Percentiles rank a stretch among this genome's conserved stretches.
Evolutionary conservation across 257 asterid genomes (phyloP).

Genomic region (Solanum rostratum): DNA sequence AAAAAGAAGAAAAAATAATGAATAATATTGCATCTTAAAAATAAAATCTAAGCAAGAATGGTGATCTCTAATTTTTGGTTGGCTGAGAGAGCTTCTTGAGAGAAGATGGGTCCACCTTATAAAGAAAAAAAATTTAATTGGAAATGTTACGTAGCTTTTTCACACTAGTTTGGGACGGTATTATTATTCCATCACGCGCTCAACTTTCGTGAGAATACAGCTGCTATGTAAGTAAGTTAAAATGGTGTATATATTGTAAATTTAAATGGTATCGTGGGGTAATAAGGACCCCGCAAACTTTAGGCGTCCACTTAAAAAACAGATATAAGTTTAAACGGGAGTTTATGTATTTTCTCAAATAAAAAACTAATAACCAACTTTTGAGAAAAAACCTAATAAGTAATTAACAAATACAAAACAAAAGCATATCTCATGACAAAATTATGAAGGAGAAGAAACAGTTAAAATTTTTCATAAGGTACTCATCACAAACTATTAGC

Average conservation of each 20-base stretch:
- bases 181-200: background rate
- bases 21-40: background rate
- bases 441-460: background rate
- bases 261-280: no score
- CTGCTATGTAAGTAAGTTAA: no score
- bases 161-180: background rate
- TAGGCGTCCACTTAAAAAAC: no score
- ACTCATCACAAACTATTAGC: background rate
- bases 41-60: background rate
- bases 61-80: no score
- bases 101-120: background rate
- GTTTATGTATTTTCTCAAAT: no score
- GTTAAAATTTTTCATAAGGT: background rate
- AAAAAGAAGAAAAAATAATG: no score
- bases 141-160: background rate
- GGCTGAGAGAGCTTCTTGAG: background rate
- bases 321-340: no score
- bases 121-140: background rate
- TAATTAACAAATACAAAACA: background rate
- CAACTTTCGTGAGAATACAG: no score
- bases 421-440: background rate
- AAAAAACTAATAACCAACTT: no score
- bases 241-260: no score
- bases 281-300: no score
- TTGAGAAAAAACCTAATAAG: background rate